These are phyloP conservation scores for Alternaria sp. DNA, from an alignment of 2,329 filamentous ascomycete species.

Conservation along the genomic window DNA sequence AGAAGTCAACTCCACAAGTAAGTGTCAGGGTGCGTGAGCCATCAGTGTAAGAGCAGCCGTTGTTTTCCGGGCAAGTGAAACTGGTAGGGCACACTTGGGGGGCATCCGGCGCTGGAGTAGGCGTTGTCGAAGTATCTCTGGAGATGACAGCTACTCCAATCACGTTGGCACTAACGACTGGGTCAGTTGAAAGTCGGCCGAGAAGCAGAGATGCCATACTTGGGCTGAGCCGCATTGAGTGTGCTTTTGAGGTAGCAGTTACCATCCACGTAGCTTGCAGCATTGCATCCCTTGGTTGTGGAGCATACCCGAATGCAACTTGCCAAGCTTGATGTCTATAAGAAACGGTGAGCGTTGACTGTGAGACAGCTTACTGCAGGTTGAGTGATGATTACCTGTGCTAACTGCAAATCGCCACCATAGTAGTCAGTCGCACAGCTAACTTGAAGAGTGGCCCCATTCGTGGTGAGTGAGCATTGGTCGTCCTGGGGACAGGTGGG, in stretches of 20 bases:
- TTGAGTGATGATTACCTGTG: background rate
- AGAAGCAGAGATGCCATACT: background rate
- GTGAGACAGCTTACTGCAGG: background rate
- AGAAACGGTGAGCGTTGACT: background rate
- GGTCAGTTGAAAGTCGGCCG: background rate
- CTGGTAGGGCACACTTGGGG: background rate
- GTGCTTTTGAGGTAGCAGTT: background rate
- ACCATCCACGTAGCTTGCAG: background rate
- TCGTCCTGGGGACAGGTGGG: background rate
- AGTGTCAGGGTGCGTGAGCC: background rate
- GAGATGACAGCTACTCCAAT: background rate
- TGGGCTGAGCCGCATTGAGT: background rate
- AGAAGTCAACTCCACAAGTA: background rate
- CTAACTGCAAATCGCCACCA: background rate
- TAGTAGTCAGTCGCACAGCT: slow-evolving; percentile 2
- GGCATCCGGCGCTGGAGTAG: background rate
- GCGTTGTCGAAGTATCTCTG: background rate
- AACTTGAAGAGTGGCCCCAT: background rate
- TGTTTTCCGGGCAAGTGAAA: background rate
- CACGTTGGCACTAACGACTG: background rate
- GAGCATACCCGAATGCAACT: background rate
- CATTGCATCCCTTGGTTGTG: background rate
- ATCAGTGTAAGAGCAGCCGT: background rate
- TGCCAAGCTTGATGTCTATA: background rate
- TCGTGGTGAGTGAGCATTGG: background rate